Evolutionary conservation across 2,329 filamentous ascomycete species (phyloP), one percentile per base, ranked within the genome.

Genomic region (Parastagonospora nodorum): DNA sequence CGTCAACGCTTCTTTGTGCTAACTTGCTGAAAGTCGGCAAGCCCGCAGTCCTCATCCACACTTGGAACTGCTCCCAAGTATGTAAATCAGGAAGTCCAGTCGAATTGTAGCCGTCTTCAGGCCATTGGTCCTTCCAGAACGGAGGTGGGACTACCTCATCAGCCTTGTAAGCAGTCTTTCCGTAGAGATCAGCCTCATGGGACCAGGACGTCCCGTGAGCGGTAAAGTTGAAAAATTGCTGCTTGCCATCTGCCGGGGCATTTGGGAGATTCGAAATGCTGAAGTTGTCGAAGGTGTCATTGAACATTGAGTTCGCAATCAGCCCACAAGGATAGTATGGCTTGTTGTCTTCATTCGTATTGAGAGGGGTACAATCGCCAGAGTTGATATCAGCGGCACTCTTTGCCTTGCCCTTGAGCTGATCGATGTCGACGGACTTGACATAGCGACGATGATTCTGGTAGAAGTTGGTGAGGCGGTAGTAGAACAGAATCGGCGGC

Each of bases 391-490:
- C 82, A 31, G 61, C 63, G 50, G 81, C 82, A 29, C 79, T 78
- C 14, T 89, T 82, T 9, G 80, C 81, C 5, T 85, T 79, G 39
- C 92, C 94, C 60, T 88, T 89, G 45, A 99, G 80, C 75, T 99
- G 94, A 45, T 89, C 81, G 50, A 87, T 82, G 68, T 92, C 88
- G 66, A 96, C 88, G 1, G 90, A 96, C 69, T 91, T 89, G 53
- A 97, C 94, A 64, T 99, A 99, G 74, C 93, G 88, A 60, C 94
- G 88, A 72, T 99, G 94, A 72, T 99, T 99, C 76, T 99, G 94
- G 79, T 97, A 97, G 78, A 99, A 99, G 77, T 97, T 96, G 50
- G 91, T 93, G 57, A 99, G 86, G 62, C 89, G 88, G 75, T 99
- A 99, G 79, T 97, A 99, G 75, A 97, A 86, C 54, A 93, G 84